phyloP scores from a whole-genome alignment of 192 early-diverging fungal species.

The Rhizophagus prolifer region DNA sequence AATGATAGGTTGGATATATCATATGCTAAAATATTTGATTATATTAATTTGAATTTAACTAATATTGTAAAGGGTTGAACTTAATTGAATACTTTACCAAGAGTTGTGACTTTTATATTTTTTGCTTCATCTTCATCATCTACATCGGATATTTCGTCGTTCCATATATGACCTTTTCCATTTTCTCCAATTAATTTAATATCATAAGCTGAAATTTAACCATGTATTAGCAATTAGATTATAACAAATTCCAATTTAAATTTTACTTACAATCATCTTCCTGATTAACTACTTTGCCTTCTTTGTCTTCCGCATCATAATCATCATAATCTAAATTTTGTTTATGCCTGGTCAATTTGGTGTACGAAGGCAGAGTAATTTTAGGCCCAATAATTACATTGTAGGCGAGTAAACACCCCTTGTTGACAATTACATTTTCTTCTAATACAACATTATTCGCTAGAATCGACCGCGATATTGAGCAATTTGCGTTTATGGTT shows the following conservation, averaged over 20 bases:
- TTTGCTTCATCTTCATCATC: conserved; percentile 52
- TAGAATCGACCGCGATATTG: conserved; percentile 71
- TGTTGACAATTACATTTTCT: conserved; percentile 63
- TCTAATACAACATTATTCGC: conserved; percentile 68
- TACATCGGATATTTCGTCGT: conserved; percentile 26
- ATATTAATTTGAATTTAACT: not conserved
- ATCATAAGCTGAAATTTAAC: conserved; percentile 34
- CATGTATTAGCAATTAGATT: too few species aligned
- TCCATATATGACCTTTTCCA: conserved; percentile 64
- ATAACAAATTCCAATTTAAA: too few species aligned
- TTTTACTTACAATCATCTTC: conserved; percentile 16
- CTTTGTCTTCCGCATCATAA: conserved; percentile 38
- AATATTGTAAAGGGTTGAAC: too few species aligned
- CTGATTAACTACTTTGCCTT: conserved; percentile 27
- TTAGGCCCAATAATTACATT: conserved; percentile 74
- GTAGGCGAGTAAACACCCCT: conserved; percentile 71
- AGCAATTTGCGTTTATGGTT: conserved; percentile 65
- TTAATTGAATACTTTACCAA: conserved; percentile 36
- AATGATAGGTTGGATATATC: conserved; percentile 46
- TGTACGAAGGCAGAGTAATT: conserved; percentile 62
- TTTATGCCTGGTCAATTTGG: conserved; percentile 55
- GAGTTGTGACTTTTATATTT: conserved; percentile 51
- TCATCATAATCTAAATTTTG: conserved; percentile 38
- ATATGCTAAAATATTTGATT: conserved; percentile 42
- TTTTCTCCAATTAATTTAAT: conserved; percentile 50